Evolutionary conservation across 495 filamentous ascomycete genomes (phyloP), one percentile per base, ranked within the genome.

Genomic region (Terfezia boudieri): DNA sequence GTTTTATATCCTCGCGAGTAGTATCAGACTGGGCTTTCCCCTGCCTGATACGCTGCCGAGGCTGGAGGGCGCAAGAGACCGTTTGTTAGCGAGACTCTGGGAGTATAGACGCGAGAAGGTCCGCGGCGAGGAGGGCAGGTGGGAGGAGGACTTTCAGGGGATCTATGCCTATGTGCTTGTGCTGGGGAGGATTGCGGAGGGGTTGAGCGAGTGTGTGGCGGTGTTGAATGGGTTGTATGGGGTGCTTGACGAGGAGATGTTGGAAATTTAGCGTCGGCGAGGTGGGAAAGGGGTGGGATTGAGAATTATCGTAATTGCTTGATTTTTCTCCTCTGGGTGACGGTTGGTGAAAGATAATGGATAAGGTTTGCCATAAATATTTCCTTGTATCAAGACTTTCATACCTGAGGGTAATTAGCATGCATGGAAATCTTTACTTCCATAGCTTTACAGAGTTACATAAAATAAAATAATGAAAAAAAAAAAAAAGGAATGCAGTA

Each of bases 11-110:
- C 76, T 98, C 58, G 90, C 89, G 1, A 88, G 83, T 1, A 90
- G 84, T 1, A 77, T 96, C 66, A 90, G 90, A 70, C 74, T 96
- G 0, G 88, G 92, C 63, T 95, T 93, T 58, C 89, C 90, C 0
- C 70, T 98, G 41, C 92, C 82, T 23, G 85, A 92, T 60, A 82
- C 81, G 22, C 68, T 96, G 11, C 90, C 90, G 5, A 89, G 78
- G 57, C 81, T 87, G 23, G 75, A 82, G 22, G 77, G 86, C 64
- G 77, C 79, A 22, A 71, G 90, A 35, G 89, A 96, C 62, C 71
- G 85, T 54, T 67, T 96, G 46, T 72, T 98, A n/a, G 84, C 85
- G 10, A 89, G 86, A 67, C 81, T 94, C 38, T 93, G 86, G 58
- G 77, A 78, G 58, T 95, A 87, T 67, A 71, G 88, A 35, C 80